These are phyloP conservation scores for Monosporascus sp. DNA, from an alignment of 2,329 filamentous ascomycete species.

Conservation along the genomic window DNA sequence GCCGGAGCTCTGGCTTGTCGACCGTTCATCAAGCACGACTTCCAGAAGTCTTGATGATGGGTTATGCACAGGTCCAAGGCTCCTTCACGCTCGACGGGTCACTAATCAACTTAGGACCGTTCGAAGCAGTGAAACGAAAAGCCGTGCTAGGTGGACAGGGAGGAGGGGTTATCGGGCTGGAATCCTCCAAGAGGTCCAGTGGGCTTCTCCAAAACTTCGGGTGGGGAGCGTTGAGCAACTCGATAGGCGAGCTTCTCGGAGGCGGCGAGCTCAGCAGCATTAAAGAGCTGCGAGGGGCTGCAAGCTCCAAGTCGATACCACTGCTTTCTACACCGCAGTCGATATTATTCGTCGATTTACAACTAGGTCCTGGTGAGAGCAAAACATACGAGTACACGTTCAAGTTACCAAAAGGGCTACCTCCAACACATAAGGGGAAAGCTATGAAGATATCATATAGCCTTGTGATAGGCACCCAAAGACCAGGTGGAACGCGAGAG, in stretches of 20 bases:
- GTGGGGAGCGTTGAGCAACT: constrained; percentile 84
- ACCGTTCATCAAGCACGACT: constrained; percentile 38
- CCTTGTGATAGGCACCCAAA: constrained; percentile 85
- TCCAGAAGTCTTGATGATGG: constrained; percentile 92
- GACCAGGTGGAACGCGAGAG: constrained; percentile 70
- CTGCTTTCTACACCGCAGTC: constrained; percentile 93
- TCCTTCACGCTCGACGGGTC: constrained; percentile 91
- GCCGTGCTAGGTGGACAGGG: constrained; percentile 84
- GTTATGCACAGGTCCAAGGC: constrained; percentile 89
- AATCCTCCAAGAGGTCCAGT: constrained; percentile 66
- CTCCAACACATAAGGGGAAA: constrained; percentile 84
- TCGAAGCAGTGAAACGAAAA: constrained; percentile 94
- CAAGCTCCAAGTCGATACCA: constrained; percentile 81
- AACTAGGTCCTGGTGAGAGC: constrained; percentile 82
- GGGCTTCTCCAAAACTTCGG: constrained; percentile 79
- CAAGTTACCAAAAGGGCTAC: constrained; percentile 79
- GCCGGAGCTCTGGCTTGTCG: constrained; percentile 41
- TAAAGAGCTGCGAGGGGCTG: constrained; percentile 87
- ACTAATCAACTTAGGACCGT: constrained; percentile 79
- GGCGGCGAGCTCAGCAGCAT: constrained; percentile 85
- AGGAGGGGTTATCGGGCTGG: constrained; percentile 78
- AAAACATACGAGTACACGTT: constrained; percentile 84
- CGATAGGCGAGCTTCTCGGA: constrained; percentile 81
- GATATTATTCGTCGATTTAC: constrained; percentile 89
- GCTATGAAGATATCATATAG: constrained; percentile 92